Base-by-base conservation (phyloP, 1,284 basidiomycete species). In the Earliella scabrosa region DNA sequence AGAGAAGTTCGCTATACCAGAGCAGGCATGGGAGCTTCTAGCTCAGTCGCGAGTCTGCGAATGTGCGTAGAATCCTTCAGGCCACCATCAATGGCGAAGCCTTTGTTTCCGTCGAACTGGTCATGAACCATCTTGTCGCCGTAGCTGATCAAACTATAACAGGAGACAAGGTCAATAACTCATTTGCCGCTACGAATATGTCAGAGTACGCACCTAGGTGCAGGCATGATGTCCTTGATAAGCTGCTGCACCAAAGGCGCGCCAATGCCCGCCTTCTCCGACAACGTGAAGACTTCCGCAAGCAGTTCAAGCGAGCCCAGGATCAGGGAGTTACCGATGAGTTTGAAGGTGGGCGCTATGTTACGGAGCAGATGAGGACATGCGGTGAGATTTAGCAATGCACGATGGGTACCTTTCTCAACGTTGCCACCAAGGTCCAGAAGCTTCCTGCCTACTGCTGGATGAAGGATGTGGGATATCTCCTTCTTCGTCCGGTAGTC, bases 71-170 rank as follows among this genome's bases (percentile, higher is more conserved):
- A 84, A 68, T 96, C 93, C 66, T 93, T 93, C 66, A 96, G 85
- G n/a, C 93, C 95, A 16, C 92, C 92, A 35, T 89, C 87, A 51
- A 96, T 83, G n/a, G 87, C 79, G 71, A 97, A 96, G n/a, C 93
- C 95, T 36, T 79, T 78, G 9, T 81, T 78, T 18, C 87, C 90
- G 59, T 93, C 87, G 68, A 95, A 96, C 34, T 83, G 76, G 73
- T 93, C 85, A 50, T 83, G 72, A 2, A 83, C 70, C 77, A 93
- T 90, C 67, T 86, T 87, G 38, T 83, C 78, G 26, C 82, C 82
- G 65, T 90, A 90, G n/a, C 78, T 73, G 48, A 86, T 61, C 45
- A 83, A 72, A 36, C 83, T 84, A 56, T n/a, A n/a, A n/a, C n/a
- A n/a, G n/a, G n/a, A 54, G 10, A 47, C 23, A 1, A 26, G 20